Percentiles rank a stretch among this genome's conserved stretches.
Conservation (phyloP, 2,329 filamentous ascomycete genomes). For the Boeremia lycopersici region DNA sequence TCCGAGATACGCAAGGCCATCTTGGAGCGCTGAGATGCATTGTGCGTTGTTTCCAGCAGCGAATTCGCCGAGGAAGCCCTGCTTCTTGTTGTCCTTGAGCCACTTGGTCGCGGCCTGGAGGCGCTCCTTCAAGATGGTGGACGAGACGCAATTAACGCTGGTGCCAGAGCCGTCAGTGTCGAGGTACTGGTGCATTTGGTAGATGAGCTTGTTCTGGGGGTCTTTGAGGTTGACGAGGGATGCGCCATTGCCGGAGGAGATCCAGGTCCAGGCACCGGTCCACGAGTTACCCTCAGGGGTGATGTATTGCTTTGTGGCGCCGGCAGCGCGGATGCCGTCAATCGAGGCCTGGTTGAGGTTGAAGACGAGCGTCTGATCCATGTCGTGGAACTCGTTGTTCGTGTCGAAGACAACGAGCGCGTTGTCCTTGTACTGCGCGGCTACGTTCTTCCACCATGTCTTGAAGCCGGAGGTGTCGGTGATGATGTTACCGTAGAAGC, state of each 20-base stretch:
- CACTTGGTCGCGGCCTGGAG: slow-evolving; percentile 59
- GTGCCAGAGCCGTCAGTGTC: slow-evolving; percentile 63
- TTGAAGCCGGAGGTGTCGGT: slow-evolving; percentile 50
- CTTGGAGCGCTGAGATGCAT: slow-evolving; percentile 58
- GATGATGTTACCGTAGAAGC: slow-evolving; percentile 56
- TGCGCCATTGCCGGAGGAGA: slow-evolving; percentile 53
- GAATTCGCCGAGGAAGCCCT: slow-evolving; percentile 61
- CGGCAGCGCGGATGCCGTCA: slow-evolving; percentile 52
- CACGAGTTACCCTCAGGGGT: slow-evolving; percentile 64
- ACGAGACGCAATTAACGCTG: slow-evolving; percentile 55
- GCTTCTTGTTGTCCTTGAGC: slow-evolving; percentile 60
- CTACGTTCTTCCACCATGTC: slow-evolving; percentile 53
- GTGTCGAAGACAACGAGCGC: slow-evolving; percentile 54
- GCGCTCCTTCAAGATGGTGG: slow-evolving; percentile 61
- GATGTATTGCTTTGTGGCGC: slow-evolving; percentile 60
- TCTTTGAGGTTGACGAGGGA: slow-evolving; percentile 58
- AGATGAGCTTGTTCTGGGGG: slow-evolving; percentile 60
- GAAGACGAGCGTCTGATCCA: slow-evolving; percentile 52
- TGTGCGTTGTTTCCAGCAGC: slow-evolving; percentile 58
- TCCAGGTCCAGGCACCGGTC: slow-evolving; percentile 57
- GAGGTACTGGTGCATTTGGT: slow-evolving; percentile 69
- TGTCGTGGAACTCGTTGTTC: slow-evolving; percentile 56
- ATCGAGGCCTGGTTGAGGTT: slow-evolving; percentile 56
- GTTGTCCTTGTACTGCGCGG: slow-evolving; percentile 49
- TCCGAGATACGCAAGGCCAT: slow-evolving; percentile 56